A percentile compares a stretch with the other conserved stretches of the same genome.
Conservation (phyloP, 2,329 filamentous ascomycete species). For the Neofusicoccum ribis region DNA sequence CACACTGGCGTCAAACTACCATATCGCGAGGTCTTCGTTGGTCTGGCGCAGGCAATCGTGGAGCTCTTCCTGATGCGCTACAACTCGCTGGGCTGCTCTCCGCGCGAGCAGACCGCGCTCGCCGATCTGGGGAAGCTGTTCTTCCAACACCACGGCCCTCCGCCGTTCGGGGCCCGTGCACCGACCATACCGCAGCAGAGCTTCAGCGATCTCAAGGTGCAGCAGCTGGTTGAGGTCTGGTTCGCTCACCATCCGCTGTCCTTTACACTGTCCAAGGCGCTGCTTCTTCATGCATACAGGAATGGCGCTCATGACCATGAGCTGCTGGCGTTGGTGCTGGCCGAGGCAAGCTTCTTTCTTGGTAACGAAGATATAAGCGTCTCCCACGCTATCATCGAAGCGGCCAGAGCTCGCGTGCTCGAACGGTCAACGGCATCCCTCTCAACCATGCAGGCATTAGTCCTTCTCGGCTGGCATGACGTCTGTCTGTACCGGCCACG, state of each 20-base stretch:
- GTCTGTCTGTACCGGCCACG: slow-evolving; percentile 30
- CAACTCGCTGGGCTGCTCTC: background rate
- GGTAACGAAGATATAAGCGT: slow-evolving; percentile 23
- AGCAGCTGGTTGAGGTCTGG: slow-evolving; percentile 44
- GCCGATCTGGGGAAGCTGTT: background rate
- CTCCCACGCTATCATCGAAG: slow-evolving; percentile 36
- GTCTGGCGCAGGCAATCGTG: background rate
- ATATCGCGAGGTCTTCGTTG: slow-evolving; percentile 3
- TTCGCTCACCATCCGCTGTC: slow-evolving; percentile 44
- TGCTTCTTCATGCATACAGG: slow-evolving; percentile 41
- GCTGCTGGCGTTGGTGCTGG: slow-evolving; percentile 43
- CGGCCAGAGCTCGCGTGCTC: slow-evolving; percentile 33
- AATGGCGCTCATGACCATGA: slow-evolving; percentile 43
- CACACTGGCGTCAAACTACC: background rate
- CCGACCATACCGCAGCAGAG: background rate
- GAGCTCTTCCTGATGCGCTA: background rate
- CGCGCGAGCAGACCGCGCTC: background rate
- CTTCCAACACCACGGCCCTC: background rate
- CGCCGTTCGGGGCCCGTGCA: background rate
- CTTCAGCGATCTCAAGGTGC: slow-evolving; percentile 1
- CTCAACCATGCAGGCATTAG: slow-evolving; percentile 34
- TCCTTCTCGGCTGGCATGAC: slow-evolving; percentile 42
- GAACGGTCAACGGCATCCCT: slow-evolving; percentile 23
- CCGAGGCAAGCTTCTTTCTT: slow-evolving; percentile 40
- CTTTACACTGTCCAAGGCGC: slow-evolving; percentile 44